Conservation (phyloP, 441 rosid species). For the Populus hybrid region DNA sequence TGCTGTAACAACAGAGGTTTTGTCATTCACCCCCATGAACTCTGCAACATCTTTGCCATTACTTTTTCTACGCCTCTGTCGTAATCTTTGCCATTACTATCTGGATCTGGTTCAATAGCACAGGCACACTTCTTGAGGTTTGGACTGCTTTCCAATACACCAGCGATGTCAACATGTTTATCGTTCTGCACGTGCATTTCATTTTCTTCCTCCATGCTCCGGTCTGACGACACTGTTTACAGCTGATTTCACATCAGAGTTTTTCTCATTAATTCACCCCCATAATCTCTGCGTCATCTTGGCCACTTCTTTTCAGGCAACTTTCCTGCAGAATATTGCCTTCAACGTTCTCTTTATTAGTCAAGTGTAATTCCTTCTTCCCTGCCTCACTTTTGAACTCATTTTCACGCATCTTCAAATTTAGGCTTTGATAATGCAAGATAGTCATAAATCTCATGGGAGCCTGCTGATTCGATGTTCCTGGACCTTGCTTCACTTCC, state of each 20-base stretch:
- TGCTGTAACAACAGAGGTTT: constrained; percentile 6
- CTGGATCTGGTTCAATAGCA: constrained; percentile 26
- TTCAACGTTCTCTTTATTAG: constrained; percentile 5
- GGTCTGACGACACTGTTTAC: background rate
- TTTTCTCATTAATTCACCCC: background rate
- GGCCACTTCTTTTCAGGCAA: constrained; percentile 3
- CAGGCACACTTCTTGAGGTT: constrained; percentile 23
- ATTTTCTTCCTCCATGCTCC: constrained; percentile 12
- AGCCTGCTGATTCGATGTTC: constrained; percentile 18
- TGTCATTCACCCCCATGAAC: constrained; percentile 5
- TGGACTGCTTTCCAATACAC: constrained; percentile 7
- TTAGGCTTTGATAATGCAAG: constrained; percentile 15
- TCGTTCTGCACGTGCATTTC: background rate
- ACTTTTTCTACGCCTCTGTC: constrained; percentile 41
- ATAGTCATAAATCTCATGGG: constrained; percentile 16
- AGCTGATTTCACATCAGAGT: background rate
- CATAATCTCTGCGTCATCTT: background rate
- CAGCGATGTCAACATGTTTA: constrained; percentile 20
- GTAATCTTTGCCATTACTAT: constrained; percentile 49
- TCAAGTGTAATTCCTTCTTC: constrained; percentile 16
- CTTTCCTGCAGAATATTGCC: background rate
- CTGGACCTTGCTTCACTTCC: constrained; percentile 20
- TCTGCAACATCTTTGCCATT: constrained; percentile 1
- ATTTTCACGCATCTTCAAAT: constrained; percentile 20
- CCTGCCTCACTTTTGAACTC: constrained; percentile 20